phyloP scores from a whole-genome alignment of 192 early-diverging fungal species.

The Phlyctochytrium arcticum region DNA sequence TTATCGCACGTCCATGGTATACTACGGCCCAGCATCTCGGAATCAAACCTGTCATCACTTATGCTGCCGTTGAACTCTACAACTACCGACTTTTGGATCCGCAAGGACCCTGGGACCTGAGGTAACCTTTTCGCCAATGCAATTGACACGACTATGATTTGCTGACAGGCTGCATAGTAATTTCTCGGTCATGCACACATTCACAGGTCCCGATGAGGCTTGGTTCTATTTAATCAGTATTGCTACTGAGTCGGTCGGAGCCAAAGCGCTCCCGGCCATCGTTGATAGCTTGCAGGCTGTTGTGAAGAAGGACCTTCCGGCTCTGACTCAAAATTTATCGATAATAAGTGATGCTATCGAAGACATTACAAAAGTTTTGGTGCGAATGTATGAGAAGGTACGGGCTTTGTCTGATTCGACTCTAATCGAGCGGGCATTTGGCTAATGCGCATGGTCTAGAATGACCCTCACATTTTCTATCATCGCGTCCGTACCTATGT shows the following conservation, averaged over 20 bases:
- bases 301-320: constrained; percentile 43
- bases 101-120: constrained; percentile 67
- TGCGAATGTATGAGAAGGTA: constrained; percentile 80
- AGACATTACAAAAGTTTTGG: constrained; percentile 29
- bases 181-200: constrained; percentile 75
- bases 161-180: constrained; percentile 48
- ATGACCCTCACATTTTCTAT: constrained; percentile 94
- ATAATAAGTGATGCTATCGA: constrained; percentile 44
- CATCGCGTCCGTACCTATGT: constrained; percentile 87
- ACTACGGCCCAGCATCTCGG: constrained; percentile 67
- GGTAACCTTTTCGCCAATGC: constrained; percentile 31
- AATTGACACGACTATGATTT: background rate
- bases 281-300: constrained; percentile 60
- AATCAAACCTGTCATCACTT: constrained; percentile 83
- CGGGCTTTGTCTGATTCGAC: background rate
- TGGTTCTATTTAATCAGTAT: constrained; percentile 96
- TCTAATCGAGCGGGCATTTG: background rate
- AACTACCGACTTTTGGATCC: constrained; percentile 89
- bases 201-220: constrained; percentile 85
- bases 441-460: constrained; percentile 8
- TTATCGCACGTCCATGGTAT: constrained; percentile 83
- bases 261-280: constrained; percentile 64
- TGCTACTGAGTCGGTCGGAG: constrained; percentile 80
- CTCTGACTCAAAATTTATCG: constrained; percentile 47
- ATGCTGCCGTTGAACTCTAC: constrained; percentile 83